phyloP scores from a whole-genome alignment of 73 alveolate species.

The Effrenium voratum region DNA sequence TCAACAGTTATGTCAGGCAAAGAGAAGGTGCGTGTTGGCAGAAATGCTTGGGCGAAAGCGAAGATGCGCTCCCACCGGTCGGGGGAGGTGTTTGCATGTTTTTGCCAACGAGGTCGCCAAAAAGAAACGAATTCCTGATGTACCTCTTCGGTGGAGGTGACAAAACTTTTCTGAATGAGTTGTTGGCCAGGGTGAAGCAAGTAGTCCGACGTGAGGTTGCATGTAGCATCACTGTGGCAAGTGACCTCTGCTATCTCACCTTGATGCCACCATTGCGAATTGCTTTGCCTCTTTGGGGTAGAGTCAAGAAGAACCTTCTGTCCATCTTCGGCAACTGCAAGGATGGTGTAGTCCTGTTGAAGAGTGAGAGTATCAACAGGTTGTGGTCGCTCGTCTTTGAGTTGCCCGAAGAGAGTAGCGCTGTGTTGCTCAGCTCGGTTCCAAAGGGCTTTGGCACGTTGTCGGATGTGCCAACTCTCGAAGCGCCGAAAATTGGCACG shows the following conservation, averaged over 20 bases:
- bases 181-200: not conserved
- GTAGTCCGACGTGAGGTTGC: not conserved
- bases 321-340: not conserved
- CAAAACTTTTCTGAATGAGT: not conserved
- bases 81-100: too few species aligned
- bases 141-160: too few species aligned
- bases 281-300: not conserved
- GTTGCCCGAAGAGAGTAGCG: not conserved
- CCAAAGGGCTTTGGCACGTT: not conserved
- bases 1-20: too few species aligned
- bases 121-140: too few species aligned
- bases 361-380: not conserved
- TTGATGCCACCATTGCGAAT: not conserved
- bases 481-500: not conserved
- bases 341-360: not conserved
- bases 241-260: not conserved
- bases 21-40: too few species aligned
- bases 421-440: not conserved
- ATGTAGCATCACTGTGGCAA: not conserved
- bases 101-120: too few species aligned
- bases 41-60: too few species aligned
- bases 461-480: not conserved
- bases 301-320: not conserved
- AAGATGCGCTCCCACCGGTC: too few species aligned
- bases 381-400: not conserved